These are phyloP conservation scores for Leishmania aethiopica DNA, from an alignment of 208 protist species.

Conservation along the genomic window DNA sequence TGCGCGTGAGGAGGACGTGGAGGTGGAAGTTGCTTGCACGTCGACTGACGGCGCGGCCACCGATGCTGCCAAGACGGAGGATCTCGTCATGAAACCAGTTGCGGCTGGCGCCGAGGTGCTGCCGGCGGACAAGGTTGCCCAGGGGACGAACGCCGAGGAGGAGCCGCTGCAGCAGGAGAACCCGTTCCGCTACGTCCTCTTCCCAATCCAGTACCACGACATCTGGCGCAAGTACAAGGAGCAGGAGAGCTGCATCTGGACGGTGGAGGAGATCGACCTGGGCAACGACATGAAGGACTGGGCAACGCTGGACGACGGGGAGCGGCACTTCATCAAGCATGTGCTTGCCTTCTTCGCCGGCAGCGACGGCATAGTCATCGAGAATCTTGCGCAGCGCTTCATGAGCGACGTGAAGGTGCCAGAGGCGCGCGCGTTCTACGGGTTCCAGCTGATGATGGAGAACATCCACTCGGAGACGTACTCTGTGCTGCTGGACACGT, in stretches of 20 bases:
- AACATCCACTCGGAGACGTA: slow-evolving; percentile 99
- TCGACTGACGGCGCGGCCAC: background rate
- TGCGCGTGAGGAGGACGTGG: slow-evolving; percentile 11
- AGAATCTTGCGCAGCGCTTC: slow-evolving; percentile 98
- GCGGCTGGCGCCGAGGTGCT: slow-evolving; percentile 7
- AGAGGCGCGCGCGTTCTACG: slow-evolving; percentile 98
- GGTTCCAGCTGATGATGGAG: slow-evolving; percentile 99
- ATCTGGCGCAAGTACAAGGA: slow-evolving; percentile 99
- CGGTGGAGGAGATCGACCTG: slow-evolving; percentile 99
- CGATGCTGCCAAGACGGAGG: slow-evolving; percentile 3
- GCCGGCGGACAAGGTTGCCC: slow-evolving; percentile 1
- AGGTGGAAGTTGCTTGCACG: background rate
- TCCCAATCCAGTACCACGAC: slow-evolving; percentile 97
- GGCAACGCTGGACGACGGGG: slow-evolving; percentile 94
- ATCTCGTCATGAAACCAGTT: slow-evolving; percentile 12
- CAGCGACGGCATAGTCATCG: slow-evolving; percentile 98
- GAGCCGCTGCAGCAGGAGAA: slow-evolving; percentile 97
- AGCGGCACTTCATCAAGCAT: slow-evolving; percentile 98
- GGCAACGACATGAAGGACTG: slow-evolving; percentile 95
- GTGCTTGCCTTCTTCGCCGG: slow-evolving; percentile 99
- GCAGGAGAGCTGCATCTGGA: slow-evolving; percentile 98
- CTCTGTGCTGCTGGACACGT: slow-evolving; percentile 95
- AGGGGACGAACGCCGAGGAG: slow-evolving; percentile 2
- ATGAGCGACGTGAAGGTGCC: slow-evolving; percentile 98
- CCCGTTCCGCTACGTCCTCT: slow-evolving; percentile 97